Evolutionary conservation across 192 early-diverging fungal species (phyloP).

Genomic region (Mortierella claussenii): DNA sequence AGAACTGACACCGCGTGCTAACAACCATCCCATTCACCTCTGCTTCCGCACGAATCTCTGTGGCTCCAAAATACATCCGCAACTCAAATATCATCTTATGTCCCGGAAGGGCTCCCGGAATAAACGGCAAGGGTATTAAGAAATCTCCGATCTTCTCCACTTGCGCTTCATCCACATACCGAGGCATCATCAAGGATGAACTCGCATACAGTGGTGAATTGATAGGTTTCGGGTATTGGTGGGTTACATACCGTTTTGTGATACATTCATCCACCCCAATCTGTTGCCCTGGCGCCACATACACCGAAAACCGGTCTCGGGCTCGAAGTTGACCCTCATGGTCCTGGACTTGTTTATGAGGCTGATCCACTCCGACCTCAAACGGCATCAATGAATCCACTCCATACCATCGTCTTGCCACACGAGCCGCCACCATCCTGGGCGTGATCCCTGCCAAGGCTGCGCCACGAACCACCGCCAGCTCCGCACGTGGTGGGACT

Average conservation of each 20-base stretch:
- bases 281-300: constrained; percentile 56
- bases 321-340: constrained; percentile 52
- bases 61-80: constrained; percentile 64
- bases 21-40: constrained; percentile 55
- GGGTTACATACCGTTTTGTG: constrained; percentile 33
- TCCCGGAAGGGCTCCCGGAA: constrained; percentile 29
- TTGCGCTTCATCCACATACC: constrained; percentile 27
- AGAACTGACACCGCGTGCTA: constrained; percentile 39
- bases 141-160: constrained; percentile 49
- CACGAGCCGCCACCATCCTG: constrained; percentile 54
- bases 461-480: constrained; percentile 63
- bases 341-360: constrained; percentile 48
- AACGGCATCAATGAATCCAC: constrained; percentile 56
- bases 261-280: constrained; percentile 46
- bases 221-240: constrained; percentile 37
- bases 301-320: constrained; percentile 57
- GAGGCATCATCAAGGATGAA: constrained; percentile 22
- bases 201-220: constrained; percentile 37
- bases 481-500: constrained; percentile 58
- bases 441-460: constrained; percentile 60
- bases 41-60: constrained; percentile 59
- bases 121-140: constrained; percentile 29
- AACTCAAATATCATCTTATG: constrained; percentile 26
- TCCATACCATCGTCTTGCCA: constrained; percentile 61
- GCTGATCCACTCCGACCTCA: constrained; percentile 52